These are phyloP conservation scores for Apophysomyces elegans DNA, from an alignment of 371 early-diverging fungal genomes.

Conservation along the genomic window DNA sequence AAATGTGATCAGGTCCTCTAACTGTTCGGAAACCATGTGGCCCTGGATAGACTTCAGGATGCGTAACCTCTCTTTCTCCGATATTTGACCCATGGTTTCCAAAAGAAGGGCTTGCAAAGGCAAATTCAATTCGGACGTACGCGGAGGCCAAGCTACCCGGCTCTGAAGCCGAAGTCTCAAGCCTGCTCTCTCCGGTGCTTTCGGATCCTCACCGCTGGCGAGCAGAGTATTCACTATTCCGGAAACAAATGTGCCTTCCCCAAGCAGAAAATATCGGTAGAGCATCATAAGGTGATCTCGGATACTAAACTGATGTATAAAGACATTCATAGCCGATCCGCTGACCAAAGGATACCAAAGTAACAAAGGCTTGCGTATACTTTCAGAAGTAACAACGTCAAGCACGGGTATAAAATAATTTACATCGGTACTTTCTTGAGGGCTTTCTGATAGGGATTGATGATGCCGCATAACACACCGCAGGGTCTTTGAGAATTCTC, in stretches of 20 bases:
- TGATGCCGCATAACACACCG: slow-evolving; percentile 18
- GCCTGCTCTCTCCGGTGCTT: slow-evolving; percentile 9
- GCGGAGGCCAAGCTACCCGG: slow-evolving; percentile 49
- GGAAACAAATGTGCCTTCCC: slow-evolving; percentile 42
- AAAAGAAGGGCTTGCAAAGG: slow-evolving; percentile 44
- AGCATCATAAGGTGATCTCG: slow-evolving; percentile 45
- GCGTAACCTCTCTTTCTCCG: slow-evolving; percentile 3
- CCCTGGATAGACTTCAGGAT: slow-evolving; percentile 1
- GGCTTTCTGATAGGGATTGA: slow-evolving; percentile 7
- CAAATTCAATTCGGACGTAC: slow-evolving; percentile 41
- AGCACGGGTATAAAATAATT: slow-evolving; percentile 40
- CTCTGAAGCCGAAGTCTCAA: slow-evolving; percentile 14
- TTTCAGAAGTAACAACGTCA: slow-evolving; percentile 33
- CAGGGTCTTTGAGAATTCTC: slow-evolving; percentile 23
- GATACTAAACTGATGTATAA: slow-evolving; percentile 49
- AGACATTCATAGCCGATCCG: slow-evolving; percentile 51
- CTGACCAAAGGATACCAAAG: slow-evolving; percentile 49
- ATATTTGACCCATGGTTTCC: slow-evolving; percentile 28
- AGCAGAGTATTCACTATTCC: slow-evolving; percentile 41
- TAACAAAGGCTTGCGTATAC: slow-evolving; percentile 38
- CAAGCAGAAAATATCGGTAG: slow-evolving; percentile 45
- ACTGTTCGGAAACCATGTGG: slow-evolving; percentile 18
- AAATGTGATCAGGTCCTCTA: slow-evolving; percentile 50
- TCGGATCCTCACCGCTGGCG: slow-evolving; percentile 19
- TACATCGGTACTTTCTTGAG: not conserved